These are phyloP conservation scores for Leersia perrieri DNA, from an alignment of 176 grass and related monocot genomes.

Conservation along the genomic window DNA sequence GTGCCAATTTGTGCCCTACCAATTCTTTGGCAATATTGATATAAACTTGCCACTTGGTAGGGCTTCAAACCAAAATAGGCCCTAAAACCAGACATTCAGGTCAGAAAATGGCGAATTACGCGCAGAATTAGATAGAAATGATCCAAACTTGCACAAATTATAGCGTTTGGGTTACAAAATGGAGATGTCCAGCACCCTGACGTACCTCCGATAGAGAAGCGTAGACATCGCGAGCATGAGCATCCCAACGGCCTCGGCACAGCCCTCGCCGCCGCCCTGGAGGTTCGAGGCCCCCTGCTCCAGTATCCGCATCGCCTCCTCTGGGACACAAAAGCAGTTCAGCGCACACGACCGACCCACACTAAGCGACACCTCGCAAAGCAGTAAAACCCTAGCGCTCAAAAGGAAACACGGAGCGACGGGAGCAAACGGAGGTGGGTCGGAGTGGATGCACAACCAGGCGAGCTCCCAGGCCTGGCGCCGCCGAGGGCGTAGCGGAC, in stretches of 20 bases:
- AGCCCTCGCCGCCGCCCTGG: conserved; percentile 51
- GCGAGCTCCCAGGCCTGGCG: conserved; percentile 46
- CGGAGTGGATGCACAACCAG: conserved; percentile 31
- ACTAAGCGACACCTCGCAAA: background rate
- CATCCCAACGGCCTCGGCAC: conserved; percentile 56
- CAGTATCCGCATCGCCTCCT: conserved; percentile 84
- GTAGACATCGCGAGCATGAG: conserved; percentile 81
- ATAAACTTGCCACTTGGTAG: too few relatives aligned
- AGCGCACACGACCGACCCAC: background rate
- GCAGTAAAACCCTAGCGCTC: background rate
- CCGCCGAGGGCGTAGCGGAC: conserved; percentile 72
- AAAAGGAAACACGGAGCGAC: background rate
- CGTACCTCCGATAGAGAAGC: conserved; percentile 73
- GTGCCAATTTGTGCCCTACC: too few relatives aligned
- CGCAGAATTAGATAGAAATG: background rate
- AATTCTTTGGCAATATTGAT: too few relatives aligned
- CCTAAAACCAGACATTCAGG: too few relatives aligned
- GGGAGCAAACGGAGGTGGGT: background rate
- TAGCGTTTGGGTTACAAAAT: conserved; percentile 23
- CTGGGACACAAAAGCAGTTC: conserved; percentile 28
- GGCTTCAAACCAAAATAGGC: too few relatives aligned
- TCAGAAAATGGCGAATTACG: background rate
- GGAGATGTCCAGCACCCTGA: background rate
- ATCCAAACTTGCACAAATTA: background rate
- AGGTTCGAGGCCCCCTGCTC: conserved; percentile 86